Evolutionary conservation across 192 early-diverging fungal genomes (phyloP).

Genomic region (Kappamyces sp.): DNA sequence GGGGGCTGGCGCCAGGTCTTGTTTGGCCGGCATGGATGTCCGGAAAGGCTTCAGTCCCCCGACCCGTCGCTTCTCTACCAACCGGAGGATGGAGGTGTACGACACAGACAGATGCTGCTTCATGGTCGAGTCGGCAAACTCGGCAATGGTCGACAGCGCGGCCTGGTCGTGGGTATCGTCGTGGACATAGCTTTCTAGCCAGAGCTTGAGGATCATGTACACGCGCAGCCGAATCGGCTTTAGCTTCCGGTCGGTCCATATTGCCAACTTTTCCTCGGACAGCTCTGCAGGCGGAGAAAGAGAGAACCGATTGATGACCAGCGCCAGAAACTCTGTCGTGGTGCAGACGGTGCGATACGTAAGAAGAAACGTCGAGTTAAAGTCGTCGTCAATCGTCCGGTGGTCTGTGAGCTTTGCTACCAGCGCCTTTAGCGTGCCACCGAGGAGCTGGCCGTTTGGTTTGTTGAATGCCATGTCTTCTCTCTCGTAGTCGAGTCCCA

Average conservation of each 20-base stretch:
- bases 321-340: slow-evolving; percentile 66
- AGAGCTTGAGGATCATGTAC: slow-evolving; percentile 91
- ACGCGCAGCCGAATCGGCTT: slow-evolving; percentile 89
- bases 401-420: slow-evolving; percentile 69
- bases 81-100: slow-evolving; percentile 62
- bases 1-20: slow-evolving; percentile 53
- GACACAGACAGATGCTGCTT: slow-evolving; percentile 40
- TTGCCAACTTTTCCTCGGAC: slow-evolving; percentile 52
- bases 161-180: slow-evolving; percentile 66
- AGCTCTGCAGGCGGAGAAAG: slow-evolving; percentile 68
- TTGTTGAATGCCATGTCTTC: slow-evolving; percentile 56
- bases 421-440: slow-evolving; percentile 61
- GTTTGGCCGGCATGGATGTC: slow-evolving; percentile 20
- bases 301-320: slow-evolving; percentile 70
- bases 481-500: slow-evolving; percentile 48
- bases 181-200: slow-evolving; percentile 87
- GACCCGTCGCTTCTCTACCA: slow-evolving; percentile 72
- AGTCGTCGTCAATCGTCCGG: slow-evolving; percentile 66
- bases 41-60: slow-evolving; percentile 18
- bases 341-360: slow-evolving; percentile 92
- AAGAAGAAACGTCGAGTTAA: slow-evolving; percentile 80
- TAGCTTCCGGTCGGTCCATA: slow-evolving; percentile 82
- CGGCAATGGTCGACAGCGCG: slow-evolving; percentile 58
- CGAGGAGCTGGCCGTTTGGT: slow-evolving; percentile 63
- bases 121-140: slow-evolving; percentile 71